Evolutionary conservation across 768 basidiomycete genomes (phyloP), one percentile per base, ranked within the genome.

Genomic region (Suillus brevipes): DNA sequence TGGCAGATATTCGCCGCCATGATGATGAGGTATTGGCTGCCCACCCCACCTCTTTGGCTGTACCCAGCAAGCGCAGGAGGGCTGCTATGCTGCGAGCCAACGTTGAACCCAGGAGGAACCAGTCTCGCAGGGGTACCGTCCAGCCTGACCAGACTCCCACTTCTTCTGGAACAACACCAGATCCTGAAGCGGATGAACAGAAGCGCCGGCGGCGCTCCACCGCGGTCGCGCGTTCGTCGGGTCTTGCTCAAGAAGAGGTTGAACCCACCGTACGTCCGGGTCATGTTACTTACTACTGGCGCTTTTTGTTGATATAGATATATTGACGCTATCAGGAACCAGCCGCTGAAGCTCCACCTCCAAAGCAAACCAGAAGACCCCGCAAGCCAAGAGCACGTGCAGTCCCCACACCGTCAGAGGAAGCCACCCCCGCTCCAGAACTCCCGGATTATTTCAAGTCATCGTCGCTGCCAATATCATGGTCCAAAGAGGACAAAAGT

Each of bases 1-100:
- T 96, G 60, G 82, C 90, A 20, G 94, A 95, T 76, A 94, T 96
- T 66, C 82, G 87, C 57, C 83, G 87, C 75, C 90, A 91, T 69
- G 91, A 92, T 73, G 89, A 81, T 59, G 75, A 78, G 58, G 68
- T 61, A 50, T 70, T 68, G 34, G 69, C 72, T 2, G 66, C 59
- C 62, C 63, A 66, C 49, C 65, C 72, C 60, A 73, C 62, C 45
- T 42, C 78, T 18, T 75, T 80, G 9, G 57, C 57, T 31, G 58
- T 59, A 40, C 13, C 69, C 76, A 42, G 79, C 76, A 67, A 85
- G 64, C 82, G 83, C 40, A 81, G 80, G 64, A 81, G 82, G 71
- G 73, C 61, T 34, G 57, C 58, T 9, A 63, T 72, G 40, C 69
- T 74, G 64, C 70, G 73, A 45, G 62, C 68, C 45, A 78, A 75